Evolutionary conservation across 345 rosid species (phyloP), one percentile per base, ranked within the genome.

Genomic region (Boechera retrofracta): DNA sequence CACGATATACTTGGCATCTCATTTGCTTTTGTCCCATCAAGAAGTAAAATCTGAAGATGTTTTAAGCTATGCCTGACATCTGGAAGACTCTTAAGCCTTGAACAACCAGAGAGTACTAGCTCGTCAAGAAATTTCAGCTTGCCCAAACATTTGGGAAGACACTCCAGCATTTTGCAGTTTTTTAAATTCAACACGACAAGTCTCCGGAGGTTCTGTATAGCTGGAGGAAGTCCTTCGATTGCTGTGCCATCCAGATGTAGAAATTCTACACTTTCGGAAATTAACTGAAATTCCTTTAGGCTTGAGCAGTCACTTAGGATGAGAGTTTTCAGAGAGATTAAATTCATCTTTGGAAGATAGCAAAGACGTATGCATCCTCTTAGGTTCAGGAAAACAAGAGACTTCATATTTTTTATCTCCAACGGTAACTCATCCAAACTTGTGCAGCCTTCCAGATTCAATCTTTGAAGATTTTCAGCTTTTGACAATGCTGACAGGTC

Each of bases 361-460:
- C 2, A 7, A 16, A 71, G 75, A 24, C 38, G 18, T 6, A 1
- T 54, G 18, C 78, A 81, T 15, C 56, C 75, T 54, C 39, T 57
- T 11, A 81, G n/a, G 9, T 9, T 33, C 29, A 81, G 4, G 6
- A 1, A 10, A 6, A 51, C 49, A 0, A 81, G 77, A 15, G 54
- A 42, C 11, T 59, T 24, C 51, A 67, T 64, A 10, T 67, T 38
- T 69, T 48, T 2, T 5, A 68, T 28, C 35, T 63, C 67, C 4
- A 31, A 18, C 0, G 67, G 55, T 0, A 39, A 26, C 11, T 48
- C 42, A 42, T 10, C 24, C 55, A 78, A 52, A 24, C 21, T 55
- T 9, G 7, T 36, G 67, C 85, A 82, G 0, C 58, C 56, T n/a
- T 32, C 38, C 9, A 83, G 64, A 12, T 15, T 1, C 6, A 79